A percentile compares a stretch with the other conserved stretches of the same genome.
Conservation (phyloP, 75 land plant genomes). For the Picea glauca region DNA sequence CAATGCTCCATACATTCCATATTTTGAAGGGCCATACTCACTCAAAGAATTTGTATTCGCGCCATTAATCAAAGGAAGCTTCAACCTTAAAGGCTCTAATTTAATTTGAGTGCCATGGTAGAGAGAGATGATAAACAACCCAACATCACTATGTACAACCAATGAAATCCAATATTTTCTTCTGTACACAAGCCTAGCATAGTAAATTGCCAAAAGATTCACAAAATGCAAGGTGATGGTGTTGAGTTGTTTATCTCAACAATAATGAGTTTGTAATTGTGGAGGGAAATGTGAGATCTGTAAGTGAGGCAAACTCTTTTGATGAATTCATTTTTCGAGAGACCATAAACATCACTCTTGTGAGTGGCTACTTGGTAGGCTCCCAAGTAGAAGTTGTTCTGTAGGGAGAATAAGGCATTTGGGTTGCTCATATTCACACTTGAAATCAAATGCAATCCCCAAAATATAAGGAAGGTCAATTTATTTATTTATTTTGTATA, state of each 20-base stretch:
- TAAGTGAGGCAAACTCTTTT: slow-evolving; percentile 84
- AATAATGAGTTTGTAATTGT: slow-evolving; percentile 74
- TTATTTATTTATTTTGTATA: too few relatives aligned
- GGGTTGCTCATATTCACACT: too few relatives aligned
- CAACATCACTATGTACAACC: too few relatives aligned
- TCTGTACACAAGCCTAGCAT: slow-evolving; percentile 46
- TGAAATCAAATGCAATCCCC: too few relatives aligned
- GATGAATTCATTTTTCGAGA: slow-evolving; percentile 62
- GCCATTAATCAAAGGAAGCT: too few relatives aligned
- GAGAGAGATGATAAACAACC: slow-evolving; percentile 8
- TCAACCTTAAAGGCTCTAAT: too few relatives aligned
- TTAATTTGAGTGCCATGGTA: too few relatives aligned
- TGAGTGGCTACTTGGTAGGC: slow-evolving; percentile 93
- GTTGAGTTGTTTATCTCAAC: slow-evolving; percentile 80
- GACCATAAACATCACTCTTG: slow-evolving; percentile 71
- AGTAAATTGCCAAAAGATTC: slow-evolving; percentile 79
- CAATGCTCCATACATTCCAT: too few relatives aligned
- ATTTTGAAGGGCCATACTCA: too few relatives aligned
- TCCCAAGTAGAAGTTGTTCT: slow-evolving; percentile 91
- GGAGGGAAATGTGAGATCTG: slow-evolving; percentile 92
- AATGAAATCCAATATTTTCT: too few relatives aligned
- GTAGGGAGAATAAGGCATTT: slow-evolving; percentile 12
- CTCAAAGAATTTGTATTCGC: too few relatives aligned
- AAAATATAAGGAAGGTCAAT: too few relatives aligned
- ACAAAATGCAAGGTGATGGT: slow-evolving; percentile 84